Percentiles rank a stretch among this genome's conserved stretches.
These are phyloP conservation scores for Hypoxylon rickii DNA, from an alignment of 495 filamentous ascomycete species.

Conservation along the genomic window DNA sequence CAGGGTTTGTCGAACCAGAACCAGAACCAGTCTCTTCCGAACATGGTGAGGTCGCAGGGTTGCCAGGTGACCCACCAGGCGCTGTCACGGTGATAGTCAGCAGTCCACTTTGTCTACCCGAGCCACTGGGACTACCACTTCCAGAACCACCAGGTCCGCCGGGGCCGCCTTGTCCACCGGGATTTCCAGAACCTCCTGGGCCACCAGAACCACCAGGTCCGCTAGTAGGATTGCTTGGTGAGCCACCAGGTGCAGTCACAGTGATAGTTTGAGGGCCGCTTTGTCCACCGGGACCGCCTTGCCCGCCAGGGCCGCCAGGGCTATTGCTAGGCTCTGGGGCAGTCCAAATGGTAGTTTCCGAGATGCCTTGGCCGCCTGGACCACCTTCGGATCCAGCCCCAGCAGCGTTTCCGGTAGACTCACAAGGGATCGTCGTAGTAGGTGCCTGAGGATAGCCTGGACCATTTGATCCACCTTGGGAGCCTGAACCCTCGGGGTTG, in stretches of 20 bases:
- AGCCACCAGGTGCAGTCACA: constrained; percentile 23
- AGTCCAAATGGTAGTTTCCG: constrained; percentile 27
- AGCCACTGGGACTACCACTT: constrained; percentile 4
- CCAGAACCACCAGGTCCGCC: constrained; percentile 3
- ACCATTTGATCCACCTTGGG: constrained; percentile 15
- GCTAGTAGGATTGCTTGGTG: constrained; percentile 16
- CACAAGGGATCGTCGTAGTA: constrained; percentile 21
- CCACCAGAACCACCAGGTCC: constrained; percentile 9
- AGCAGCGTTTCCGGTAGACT: constrained; percentile 18
- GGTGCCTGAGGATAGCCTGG: constrained; percentile 9
- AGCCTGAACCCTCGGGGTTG: constrained; percentile 16
- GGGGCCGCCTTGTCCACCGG: constrained; percentile 6
- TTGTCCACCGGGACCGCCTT: constrained; percentile 24
- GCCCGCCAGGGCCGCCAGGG: constrained; percentile 18
- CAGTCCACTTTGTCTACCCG: constrained; percentile 14
- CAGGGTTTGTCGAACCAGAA: neutral
- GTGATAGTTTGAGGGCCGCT: constrained; percentile 27
- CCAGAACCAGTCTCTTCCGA: constrained; percentile 19
- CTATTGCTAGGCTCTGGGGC: constrained; percentile 13
- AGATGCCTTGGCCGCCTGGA: constrained; percentile 23
- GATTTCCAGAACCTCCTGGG: constrained; percentile 1
- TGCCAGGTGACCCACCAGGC: constrained; percentile 22
- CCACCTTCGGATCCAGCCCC: constrained; percentile 19
- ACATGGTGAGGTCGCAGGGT: constrained; percentile 17
- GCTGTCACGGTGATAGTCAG: constrained; percentile 31